Conservation (phyloP, 768 basidiomycete species). For the Coprinopsis cinerea region DNA sequence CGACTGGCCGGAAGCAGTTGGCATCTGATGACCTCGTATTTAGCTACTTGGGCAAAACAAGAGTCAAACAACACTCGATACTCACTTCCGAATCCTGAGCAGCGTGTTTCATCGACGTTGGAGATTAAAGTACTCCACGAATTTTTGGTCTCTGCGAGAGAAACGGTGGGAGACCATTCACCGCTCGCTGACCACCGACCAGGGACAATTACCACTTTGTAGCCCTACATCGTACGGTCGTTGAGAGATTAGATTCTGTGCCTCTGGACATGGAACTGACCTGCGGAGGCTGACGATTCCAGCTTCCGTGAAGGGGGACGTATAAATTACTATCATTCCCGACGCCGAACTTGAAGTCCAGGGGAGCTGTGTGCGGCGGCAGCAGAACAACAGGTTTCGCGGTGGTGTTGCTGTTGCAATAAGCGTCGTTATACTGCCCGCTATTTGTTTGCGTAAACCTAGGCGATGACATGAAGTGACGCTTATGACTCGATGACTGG, state of each 20-base stretch:
- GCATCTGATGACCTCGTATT: neutral
- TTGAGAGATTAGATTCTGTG: neutral
- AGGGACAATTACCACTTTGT: slow-evolving; percentile 7
- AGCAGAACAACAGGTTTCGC: slow-evolving; percentile 8
- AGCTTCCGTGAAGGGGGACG: slow-evolving; percentile 13
- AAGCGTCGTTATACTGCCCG: slow-evolving; percentile 8
- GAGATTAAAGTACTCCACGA: neutral
- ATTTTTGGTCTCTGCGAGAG: slow-evolving; percentile 5
- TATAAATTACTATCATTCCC: slow-evolving; percentile 13
- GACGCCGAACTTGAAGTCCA: slow-evolving; percentile 12
- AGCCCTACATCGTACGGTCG: neutral
- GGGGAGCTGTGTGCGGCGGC: slow-evolving; percentile 10
- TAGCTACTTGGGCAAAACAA: neutral
- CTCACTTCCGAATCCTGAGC: slow-evolving; percentile 3
- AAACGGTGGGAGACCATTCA: slow-evolving; percentile 9
- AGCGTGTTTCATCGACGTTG: slow-evolving; percentile 1
- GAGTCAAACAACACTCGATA: neutral
- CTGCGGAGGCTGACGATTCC: slow-evolving; percentile 11
- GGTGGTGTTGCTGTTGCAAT: slow-evolving; percentile 10
- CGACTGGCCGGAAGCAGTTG: slow-evolving; percentile 17
- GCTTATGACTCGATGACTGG: neutral
- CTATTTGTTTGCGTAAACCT: slow-evolving; percentile 2
- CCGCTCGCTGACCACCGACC: slow-evolving; percentile 5
- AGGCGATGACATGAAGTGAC: neutral
- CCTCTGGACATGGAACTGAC: neutral